Conservation (phyloP, 2,329 filamentous ascomycete species). For the Penicillium sp. region DNA sequence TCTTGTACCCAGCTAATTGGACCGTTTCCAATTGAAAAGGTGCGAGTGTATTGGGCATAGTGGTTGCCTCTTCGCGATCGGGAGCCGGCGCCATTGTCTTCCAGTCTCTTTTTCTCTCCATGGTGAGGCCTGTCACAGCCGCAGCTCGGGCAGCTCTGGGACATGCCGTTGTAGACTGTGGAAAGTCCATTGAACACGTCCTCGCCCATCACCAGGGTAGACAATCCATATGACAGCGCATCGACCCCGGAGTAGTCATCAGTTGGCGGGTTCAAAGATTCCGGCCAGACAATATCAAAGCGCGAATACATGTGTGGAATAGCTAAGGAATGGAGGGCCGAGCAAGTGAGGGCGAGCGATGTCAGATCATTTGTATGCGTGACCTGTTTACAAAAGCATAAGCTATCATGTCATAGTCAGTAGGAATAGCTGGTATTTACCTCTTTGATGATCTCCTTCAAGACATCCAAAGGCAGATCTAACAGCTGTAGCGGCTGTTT, state of each 20-base stretch:
- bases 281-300: constrained; percentile 88
- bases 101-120: constrained; percentile 2
- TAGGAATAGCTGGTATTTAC: constrained; percentile 41
- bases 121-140: constrained; percentile 29
- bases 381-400: constrained; percentile 54
- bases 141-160: constrained; percentile 31
- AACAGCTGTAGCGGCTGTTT: constrained; percentile 64
- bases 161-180: constrained; percentile 27
- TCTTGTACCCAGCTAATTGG: constrained; percentile 76
- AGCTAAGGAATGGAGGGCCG: constrained; percentile 72
- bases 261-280: constrained; percentile 60
- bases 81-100: constrained; percentile 2
- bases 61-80: constrained; percentile 64
- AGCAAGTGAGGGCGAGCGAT: constrained; percentile 75
- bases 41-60: constrained; percentile 76
- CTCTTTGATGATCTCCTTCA: constrained; percentile 79
- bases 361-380: constrained; percentile 82
- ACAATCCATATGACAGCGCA: constrained; percentile 78
- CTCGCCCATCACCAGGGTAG: constrained; percentile 74
- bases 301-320: constrained; percentile 80
- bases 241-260: constrained; percentile 74
- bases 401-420: background rate
- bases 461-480: constrained; percentile 75
- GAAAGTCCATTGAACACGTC: constrained; percentile 59
- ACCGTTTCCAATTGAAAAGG: constrained; percentile 84